phyloP scores from a whole-genome alignment of 2,329 filamentous ascomycete genomes.

The Claviceps monticola region DNA sequence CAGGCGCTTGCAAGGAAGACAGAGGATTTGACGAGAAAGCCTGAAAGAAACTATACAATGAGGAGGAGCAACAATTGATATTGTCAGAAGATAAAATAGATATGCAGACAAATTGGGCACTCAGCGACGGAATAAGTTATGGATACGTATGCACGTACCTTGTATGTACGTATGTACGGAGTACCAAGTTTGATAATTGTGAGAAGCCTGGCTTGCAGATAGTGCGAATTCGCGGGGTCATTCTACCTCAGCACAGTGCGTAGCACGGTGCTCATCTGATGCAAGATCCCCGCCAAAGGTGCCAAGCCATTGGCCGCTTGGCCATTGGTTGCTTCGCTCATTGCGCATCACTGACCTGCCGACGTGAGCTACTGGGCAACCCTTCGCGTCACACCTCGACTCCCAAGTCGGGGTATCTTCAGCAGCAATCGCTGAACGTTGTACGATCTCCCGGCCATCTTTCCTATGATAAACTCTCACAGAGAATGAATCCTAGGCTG shows the following conservation, averaged over 20 bases:
- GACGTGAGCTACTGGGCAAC: not conserved
- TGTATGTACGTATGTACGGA: no score
- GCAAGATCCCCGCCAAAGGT: not conserved
- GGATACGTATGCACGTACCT: no score
- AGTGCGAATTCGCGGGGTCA: not conserved
- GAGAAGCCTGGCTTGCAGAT: not conserved
- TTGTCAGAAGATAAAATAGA: not conserved
- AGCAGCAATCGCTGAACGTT: not conserved
- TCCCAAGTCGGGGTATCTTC: not conserved
- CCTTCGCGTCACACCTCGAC: not conserved
- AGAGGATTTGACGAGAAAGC: not conserved
- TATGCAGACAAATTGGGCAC: not conserved
- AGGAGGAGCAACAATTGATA: not conserved
- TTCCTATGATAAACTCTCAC: not conserved
- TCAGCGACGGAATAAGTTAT: no score
- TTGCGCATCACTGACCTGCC: not conserved
- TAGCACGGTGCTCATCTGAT: constrained; percentile 6
- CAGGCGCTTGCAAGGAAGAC: not conserved
- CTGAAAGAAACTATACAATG: not conserved
- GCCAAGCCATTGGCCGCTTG: not conserved
- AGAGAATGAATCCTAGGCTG: not conserved
- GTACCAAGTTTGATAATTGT: no score
- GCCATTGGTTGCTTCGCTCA: not conserved
- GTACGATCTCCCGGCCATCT: not conserved
- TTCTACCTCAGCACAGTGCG: not conserved